Conservation (phyloP, 2,329 filamentous ascomycete species). For the Phialophora expanda region DNA sequence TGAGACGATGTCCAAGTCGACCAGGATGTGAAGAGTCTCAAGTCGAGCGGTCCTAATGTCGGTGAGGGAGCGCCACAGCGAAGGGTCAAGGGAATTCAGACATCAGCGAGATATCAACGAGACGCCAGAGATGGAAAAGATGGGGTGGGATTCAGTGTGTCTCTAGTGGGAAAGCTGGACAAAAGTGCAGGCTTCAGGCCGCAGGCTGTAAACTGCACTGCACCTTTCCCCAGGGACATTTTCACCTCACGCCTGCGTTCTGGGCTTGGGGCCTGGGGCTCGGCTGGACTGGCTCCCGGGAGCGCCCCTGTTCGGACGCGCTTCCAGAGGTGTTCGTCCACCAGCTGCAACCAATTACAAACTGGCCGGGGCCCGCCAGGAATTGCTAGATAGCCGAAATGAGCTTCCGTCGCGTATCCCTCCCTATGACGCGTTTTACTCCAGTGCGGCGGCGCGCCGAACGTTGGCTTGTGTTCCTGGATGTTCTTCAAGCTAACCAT, state of each 20-base stretch:
- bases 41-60: neutral
- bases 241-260: neutral
- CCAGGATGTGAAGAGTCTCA: neutral
- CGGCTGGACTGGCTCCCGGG: neutral
- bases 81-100: constrained; percentile 6
- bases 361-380: neutral
- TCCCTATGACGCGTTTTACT: neutral
- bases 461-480: constrained; percentile 6
- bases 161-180: constrained; percentile 2
- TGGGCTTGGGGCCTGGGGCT: neutral
- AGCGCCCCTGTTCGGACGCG: neutral
- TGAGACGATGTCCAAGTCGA: neutral
- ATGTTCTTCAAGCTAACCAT: constrained; percentile 19
- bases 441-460: neutral
- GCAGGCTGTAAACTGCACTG: neutral
- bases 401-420: constrained; percentile 5
- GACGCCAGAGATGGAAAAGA: neutral
- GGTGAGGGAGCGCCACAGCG: constrained; percentile 1
- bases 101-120: neutral
- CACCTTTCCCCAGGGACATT: constrained; percentile 6
- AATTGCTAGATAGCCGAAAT: constrained; percentile 16
- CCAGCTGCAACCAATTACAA: neutral
- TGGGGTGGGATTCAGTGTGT: constrained; percentile 1
- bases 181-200: neutral
- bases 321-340: constrained; percentile 8